phyloP scores from a whole-genome alignment of 1,284 basidiomycete species.

The Moniliella sp. region DNA sequence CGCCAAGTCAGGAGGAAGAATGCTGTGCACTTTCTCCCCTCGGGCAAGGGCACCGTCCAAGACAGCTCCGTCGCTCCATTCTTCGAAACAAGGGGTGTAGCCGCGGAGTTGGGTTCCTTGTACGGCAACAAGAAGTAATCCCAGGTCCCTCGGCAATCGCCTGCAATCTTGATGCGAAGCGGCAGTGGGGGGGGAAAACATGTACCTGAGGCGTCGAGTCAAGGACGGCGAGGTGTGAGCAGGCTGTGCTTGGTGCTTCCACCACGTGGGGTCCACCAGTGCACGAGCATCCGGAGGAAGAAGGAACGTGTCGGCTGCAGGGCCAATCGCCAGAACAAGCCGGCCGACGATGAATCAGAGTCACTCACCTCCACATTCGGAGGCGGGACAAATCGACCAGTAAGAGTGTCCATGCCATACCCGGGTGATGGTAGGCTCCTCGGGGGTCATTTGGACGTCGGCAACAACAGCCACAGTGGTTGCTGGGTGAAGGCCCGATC shows the following conservation, averaged over 20 bases:
- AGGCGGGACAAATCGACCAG: constrained; percentile 16
- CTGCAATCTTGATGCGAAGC: constrained; percentile 1
- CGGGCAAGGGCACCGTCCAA: constrained; percentile 14
- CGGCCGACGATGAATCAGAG: too few species aligned
- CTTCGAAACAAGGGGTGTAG: constrained; percentile 6
- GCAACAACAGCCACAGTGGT: constrained; percentile 21
- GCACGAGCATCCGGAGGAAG: constrained; percentile 9
- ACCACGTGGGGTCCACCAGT: neutral
- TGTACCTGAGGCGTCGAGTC: neutral
- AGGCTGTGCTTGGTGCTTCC: neutral
- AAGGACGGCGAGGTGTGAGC: neutral
- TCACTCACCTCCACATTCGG: too few species aligned
- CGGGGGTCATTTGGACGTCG: constrained; percentile 10
- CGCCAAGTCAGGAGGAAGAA: constrained; percentile 1
- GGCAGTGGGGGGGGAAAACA: neutral
- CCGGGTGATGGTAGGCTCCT: constrained; percentile 9
- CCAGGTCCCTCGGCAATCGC: neutral
- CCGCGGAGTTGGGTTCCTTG: constrained; percentile 5
- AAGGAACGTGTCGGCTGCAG: constrained; percentile 13
- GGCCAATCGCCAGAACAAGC: constrained; percentile 5
- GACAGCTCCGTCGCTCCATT: constrained; percentile 1
- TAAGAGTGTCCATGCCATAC: constrained; percentile 28
- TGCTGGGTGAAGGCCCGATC: constrained; percentile 2
- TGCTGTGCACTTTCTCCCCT: constrained; percentile 7
- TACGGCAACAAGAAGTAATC: constrained; percentile 8